Conservation (phyloP, 78 protist species). For the Cavenderia fasciculata region DNA sequence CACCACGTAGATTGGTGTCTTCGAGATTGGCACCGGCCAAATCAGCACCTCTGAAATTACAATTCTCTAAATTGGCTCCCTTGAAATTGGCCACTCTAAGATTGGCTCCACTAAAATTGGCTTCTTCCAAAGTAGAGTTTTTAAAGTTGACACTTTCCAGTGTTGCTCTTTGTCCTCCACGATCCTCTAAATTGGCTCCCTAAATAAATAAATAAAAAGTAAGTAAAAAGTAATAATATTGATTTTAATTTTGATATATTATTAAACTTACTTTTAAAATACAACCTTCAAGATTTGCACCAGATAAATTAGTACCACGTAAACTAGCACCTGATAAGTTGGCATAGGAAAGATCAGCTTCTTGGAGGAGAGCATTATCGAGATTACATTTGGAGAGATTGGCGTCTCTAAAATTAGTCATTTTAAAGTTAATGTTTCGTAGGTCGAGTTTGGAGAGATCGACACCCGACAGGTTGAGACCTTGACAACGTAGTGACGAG, state of each 20-base stretch:
- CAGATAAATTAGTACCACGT: slow-evolving; percentile 63
- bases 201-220: background rate
- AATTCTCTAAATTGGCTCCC: slow-evolving; percentile 74
- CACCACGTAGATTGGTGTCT: slow-evolving; percentile 78
- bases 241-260: background rate
- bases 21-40: slow-evolving; percentile 83
- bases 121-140: slow-evolving; percentile 70
- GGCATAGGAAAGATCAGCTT: slow-evolving; percentile 69
- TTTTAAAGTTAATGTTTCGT: slow-evolving; percentile 80
- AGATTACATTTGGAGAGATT: slow-evolving; percentile 71
- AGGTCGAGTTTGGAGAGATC: slow-evolving; percentile 79
- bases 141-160: slow-evolving; percentile 73
- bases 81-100: slow-evolving; percentile 79
- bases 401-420: slow-evolving; percentile 81
- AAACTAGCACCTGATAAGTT: slow-evolving; percentile 66
- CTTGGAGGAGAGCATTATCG: slow-evolving; percentile 74
- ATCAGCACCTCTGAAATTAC: slow-evolving; percentile 85
- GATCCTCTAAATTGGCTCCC: slow-evolving; percentile 81
- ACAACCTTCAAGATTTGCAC: slow-evolving; percentile 69
- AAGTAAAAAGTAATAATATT: background rate
- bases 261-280: slow-evolving; percentile 6
- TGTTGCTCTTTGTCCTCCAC: slow-evolving; percentile 83
- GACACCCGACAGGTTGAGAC: slow-evolving; percentile 75
- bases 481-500: slow-evolving; percentile 79
- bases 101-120: slow-evolving; percentile 79